Base-by-base conservation (phyloP, 1,284 basidiomycete genomes). In the Retiboletus flavoniger region DNA sequence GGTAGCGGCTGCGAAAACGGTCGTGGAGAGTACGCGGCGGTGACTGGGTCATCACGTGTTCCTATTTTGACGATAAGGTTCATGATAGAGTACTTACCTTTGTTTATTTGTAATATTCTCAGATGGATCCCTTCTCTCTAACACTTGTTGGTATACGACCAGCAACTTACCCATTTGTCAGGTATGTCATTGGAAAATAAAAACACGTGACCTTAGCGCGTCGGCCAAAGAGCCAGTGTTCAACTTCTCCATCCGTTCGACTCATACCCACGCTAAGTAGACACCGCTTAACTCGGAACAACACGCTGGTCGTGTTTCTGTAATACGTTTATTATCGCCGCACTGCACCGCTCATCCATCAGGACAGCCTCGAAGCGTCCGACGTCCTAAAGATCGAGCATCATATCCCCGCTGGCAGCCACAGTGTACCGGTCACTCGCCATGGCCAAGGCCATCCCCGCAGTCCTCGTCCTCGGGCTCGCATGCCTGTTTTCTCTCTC, bases 251-350 rank as follows among this genome's bases (percentile, higher is more conserved):
- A 2, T 7, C 17, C 24, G 29, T 44, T 38, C 32, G 9, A 31
- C 11, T n/a, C n/a, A n/a, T 39, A 36, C 26, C 48, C 3, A 47
- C 32, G 21, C 34, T 14, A 6, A 42, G 16, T 9, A 47, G 49
- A 19, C 19, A 32, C 26, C 16, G 3, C 31, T 39, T 17, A 14
- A 17, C 9, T 41, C n/a, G 4, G 51, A 34, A 36, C 85, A 87
- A 68, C 89, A 92, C 69, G 90, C 90, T 1, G 78, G 62, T 0
- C 64, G 62, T 47, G 50, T 51, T 50, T 43, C 40, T 38, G 3
- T 38, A 13, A 31, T 24, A 19, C 11, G 14, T 51, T 40, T 3
- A 13, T 10, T 35, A 35, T 28, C 9, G 47, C 14, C 4, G 2
- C 35, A 38, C 10, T 16, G 8, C 31, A 39, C 19, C 16, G 10